phyloP scores from a whole-genome alignment of 2,329 filamentous ascomycete genomes.

The Diaporthe destruens region DNA sequence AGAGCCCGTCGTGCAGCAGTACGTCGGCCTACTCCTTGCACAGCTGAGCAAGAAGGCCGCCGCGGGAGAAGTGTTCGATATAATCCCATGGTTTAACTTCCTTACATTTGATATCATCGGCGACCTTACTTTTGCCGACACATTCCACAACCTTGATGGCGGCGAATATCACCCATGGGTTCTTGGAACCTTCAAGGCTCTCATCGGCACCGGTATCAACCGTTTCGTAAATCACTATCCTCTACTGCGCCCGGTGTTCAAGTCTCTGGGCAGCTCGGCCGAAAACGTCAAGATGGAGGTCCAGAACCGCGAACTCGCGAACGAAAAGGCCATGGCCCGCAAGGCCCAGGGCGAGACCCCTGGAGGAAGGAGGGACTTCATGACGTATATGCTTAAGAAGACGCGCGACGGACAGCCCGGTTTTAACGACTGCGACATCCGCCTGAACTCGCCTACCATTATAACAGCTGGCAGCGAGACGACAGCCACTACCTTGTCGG shows the following conservation, averaged over 20 bases:
- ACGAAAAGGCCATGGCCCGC: constrained; percentile 30
- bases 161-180: constrained; percentile 43
- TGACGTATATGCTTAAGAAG: constrained; percentile 42
- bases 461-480: constrained; percentile 63
- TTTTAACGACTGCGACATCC: constrained; percentile 31
- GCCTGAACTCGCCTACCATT: constrained; percentile 33
- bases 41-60: constrained; percentile 28
- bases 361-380: constrained; percentile 41
- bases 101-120: constrained; percentile 44
- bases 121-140: constrained; percentile 43
- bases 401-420: constrained; percentile 33
- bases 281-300: constrained; percentile 26
- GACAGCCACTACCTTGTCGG: constrained; percentile 56
- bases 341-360: constrained; percentile 34
- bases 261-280: neutral
- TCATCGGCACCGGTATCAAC: neutral
- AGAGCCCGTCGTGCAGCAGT: constrained; percentile 28
- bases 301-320: constrained; percentile 5
- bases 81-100: constrained; percentile 43
- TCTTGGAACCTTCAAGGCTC: constrained; percentile 30
- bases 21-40: constrained; percentile 20
- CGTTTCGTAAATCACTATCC: neutral
- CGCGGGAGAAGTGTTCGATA: constrained; percentile 17
- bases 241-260: neutral
- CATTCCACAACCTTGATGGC: constrained; percentile 41